Percentiles rank a stretch among this genome's conserved stretches.
phyloP scores from a whole-genome alignment of 1,284 basidiomycete genomes.

The Malassezia furfur region DNA sequence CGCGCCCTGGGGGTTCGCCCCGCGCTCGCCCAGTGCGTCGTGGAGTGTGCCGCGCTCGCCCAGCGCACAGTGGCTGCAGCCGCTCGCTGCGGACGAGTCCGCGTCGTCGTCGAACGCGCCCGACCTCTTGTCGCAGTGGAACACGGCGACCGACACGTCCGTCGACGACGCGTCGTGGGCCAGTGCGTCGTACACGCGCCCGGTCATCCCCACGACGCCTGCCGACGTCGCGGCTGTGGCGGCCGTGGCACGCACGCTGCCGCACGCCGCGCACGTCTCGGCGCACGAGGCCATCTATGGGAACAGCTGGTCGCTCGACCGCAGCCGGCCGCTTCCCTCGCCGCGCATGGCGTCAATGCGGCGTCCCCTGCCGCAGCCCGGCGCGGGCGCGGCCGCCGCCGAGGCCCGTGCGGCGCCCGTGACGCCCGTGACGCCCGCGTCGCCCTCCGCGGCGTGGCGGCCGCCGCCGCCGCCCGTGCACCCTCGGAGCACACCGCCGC shows the following conservation, averaged over 20 bases:
- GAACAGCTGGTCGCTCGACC: neutral
- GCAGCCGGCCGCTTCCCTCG: neutral
- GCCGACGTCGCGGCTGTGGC: neutral
- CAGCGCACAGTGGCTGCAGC: neutral
- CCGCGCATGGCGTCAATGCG: neutral
- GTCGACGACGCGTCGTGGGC: neutral
- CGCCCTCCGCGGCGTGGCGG: too few species aligned
- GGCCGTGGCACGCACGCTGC: neutral
- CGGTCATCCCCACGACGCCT: neutral
- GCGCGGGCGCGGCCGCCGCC: too few species aligned
- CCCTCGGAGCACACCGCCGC: too few species aligned
- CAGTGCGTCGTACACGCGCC: neutral
- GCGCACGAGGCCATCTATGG: conserved; percentile 8
- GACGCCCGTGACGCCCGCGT: too few species aligned
- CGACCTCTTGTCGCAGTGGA: neutral
- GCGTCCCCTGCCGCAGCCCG: neutral
- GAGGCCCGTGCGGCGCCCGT: too few species aligned
- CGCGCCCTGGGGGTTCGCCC: too few species aligned
- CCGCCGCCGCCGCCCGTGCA: too few species aligned
- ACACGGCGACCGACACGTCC: neutral
- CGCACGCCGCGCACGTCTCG: neutral
- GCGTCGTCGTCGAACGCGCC: neutral
- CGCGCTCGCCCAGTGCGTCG: neutral
- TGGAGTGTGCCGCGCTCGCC: neutral
- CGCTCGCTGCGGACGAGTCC: neutral